Evolutionary conservation across 2,329 filamentous ascomycete species (phyloP), one percentile per base, ranked within the genome.

Genomic region (Phyllosticta citriasiana): DNA sequence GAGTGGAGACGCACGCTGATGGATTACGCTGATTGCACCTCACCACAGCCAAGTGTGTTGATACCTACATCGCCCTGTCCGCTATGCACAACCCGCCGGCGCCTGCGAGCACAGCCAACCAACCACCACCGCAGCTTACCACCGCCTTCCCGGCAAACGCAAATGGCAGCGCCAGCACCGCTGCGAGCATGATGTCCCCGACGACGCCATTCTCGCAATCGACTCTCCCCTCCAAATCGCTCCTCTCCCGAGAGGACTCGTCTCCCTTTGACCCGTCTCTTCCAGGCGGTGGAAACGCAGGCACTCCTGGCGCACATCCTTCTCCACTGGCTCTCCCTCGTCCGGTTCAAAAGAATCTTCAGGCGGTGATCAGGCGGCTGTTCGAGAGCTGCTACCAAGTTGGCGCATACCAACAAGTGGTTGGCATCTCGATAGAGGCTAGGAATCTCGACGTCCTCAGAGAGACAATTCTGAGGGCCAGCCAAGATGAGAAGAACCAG

Each of bases 151-250:
- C 87, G 53, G 82, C 81, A 66, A 83, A 83, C 50, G 77, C 82
- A 25, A 79, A 83, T 66, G 90, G 91, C 63, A 84, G 80, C 60
- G 79, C 85, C 57, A 87, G 79, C 70, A 84, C 83, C 63, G 84
- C 85, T 26, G 84, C 84, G 57, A 80, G 81, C 65, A 77, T 94
- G 63, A 85, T 90, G 66, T 96, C 92, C 4, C 91, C 93, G 14
- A 96, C 91, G 9, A 96, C 92, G 1, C 93, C 93, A 7, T 97
- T 97, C 76, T 96, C 92, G 40, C 92, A 97, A 73, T 95, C 91
- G 6, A 90, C 89, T 1, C 80, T 97, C 57, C 93, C 93, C 0
- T 95, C 92, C 33, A 97, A 97, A 77, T 97, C 92, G 7, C 84
- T 97, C 7, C 83, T 97, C n/a, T 96, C 91, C 26, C 87, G 93